A percentile compares a stretch with the other conserved stretches of the same genome.
Conservation (phyloP, 805 yeast species). For the Yarrowia osloensis region DNA sequence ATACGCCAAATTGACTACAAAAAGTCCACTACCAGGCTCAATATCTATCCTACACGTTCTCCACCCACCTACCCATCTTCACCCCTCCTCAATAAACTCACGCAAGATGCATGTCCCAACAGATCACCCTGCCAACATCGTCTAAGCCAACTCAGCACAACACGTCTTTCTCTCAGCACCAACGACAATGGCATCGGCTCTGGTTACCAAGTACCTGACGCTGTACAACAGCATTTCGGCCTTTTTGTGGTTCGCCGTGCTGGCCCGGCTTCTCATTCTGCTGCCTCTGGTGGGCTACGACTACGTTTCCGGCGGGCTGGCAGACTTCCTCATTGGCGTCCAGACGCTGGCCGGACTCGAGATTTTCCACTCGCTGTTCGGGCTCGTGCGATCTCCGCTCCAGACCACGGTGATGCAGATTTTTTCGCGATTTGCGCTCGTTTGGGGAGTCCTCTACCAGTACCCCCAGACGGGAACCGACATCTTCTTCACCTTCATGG, state of each 20-base stretch:
- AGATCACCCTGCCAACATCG: no score
- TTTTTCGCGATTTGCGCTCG: conserved; percentile 76
- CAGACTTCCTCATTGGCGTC: conserved; percentile 58
- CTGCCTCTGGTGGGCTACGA: conserved; percentile 62
- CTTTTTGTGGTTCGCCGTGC: conserved; percentile 54
- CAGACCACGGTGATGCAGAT: conserved; percentile 87
- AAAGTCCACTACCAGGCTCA: no score
- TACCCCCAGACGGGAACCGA: conserved; percentile 69
- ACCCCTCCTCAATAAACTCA: not conserved
- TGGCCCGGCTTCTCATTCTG: conserved; percentile 48
- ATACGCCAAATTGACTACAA: no score
- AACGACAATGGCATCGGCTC: conserved; percentile 12
- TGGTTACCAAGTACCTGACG: conserved; percentile 42
- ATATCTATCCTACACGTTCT: no score
- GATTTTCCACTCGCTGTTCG: conserved; percentile 71
- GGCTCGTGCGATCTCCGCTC: conserved; percentile 82
- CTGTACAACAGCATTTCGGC: conserved; percentile 58
- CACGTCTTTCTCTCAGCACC: not conserved
- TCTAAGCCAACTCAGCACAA: not conserved
- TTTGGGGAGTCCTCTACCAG: conserved; percentile 75
- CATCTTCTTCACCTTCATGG: conserved; percentile 61
- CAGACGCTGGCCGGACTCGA: conserved; percentile 84
- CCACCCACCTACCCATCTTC: no score
- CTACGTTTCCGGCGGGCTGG: conserved; percentile 59
- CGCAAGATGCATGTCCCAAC: not conserved